Conservation (phyloP, 495 filamentous ascomycete genomes). For the Parmelia sp. region DNA sequence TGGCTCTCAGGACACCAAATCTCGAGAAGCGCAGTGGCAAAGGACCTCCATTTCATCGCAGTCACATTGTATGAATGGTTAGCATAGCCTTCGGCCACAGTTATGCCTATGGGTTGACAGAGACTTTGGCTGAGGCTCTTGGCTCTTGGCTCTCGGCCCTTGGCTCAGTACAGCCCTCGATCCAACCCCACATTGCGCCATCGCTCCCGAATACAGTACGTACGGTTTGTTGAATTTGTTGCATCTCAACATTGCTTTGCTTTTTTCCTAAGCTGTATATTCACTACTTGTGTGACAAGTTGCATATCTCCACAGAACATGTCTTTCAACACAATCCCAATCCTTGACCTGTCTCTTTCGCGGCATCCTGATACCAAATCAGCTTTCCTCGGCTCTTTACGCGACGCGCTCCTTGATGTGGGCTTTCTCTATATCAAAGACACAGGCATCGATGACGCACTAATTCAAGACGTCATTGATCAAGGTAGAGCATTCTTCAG, state of each 20-base stretch:
- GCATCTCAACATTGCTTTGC: background rate
- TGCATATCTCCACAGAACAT: conserved; percentile 1
- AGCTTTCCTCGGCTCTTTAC: conserved; percentile 63
- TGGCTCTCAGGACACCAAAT: background rate
- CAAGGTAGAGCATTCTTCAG: conserved; percentile 74
- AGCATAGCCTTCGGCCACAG: background rate
- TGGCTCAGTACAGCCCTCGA: too few species aligned
- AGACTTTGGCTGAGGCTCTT: background rate
- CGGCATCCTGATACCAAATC: conserved; percentile 62
- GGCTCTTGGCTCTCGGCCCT: too few species aligned
- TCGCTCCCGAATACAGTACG: conserved; percentile 10
- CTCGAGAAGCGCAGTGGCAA: background rate
- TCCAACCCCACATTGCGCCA: conserved; percentile 19
- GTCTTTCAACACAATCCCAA: conserved; percentile 70
- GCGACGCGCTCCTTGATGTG: conserved; percentile 77
- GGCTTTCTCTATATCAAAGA: conserved; percentile 91
- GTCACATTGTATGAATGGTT: background rate
- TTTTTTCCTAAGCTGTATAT: background rate
- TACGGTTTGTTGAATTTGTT: too few species aligned
- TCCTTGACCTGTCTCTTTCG: conserved; percentile 69
- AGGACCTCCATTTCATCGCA: background rate
- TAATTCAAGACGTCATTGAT: conserved; percentile 61
- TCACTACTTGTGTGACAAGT: background rate
- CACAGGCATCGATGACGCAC: conserved; percentile 61
- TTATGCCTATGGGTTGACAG: background rate